Conservation (phyloP, 176 grass and related monocot species). For the Carex scoparia region DNA sequence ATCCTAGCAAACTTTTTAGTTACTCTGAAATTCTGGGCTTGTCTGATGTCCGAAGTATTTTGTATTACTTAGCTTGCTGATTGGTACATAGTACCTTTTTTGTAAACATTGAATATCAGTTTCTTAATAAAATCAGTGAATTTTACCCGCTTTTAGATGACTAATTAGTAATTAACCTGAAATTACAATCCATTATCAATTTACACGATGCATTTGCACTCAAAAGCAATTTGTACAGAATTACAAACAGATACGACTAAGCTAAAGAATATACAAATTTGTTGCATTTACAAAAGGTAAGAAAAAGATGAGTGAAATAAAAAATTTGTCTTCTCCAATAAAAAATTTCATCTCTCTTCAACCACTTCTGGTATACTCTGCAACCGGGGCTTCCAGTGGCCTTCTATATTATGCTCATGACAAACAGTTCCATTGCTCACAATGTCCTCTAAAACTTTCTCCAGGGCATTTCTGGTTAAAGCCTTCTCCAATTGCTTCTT, state of each 20-base stretch:
- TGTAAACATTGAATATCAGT: too few relatives aligned
- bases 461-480: constrained; percentile 28
- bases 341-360: constrained; percentile 15
- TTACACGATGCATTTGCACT: background rate
- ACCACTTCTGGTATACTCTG: constrained; percentile 60
- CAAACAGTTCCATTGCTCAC: constrained; percentile 50
- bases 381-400: constrained; percentile 46
- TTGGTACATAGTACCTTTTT: too few relatives aligned
- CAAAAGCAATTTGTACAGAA: background rate
- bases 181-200: background rate
- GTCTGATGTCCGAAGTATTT: too few relatives aligned
- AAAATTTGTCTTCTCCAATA: background rate
- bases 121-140: too few relatives aligned
- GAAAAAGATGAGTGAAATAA: background rate
- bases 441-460: constrained; percentile 46
- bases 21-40: too few relatives aligned
- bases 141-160: too few relatives aligned
- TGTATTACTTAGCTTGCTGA: too few relatives aligned
- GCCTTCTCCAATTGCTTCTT: constrained; percentile 54
- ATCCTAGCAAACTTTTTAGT: too few relatives aligned
- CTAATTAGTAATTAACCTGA: background rate
- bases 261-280: background rate
- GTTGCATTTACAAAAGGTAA: background rate
- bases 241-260: background rate
- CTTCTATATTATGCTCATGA: constrained; percentile 27